Conservation (phyloP, 345 rosid species). For the Anacardium occidentale region DNA sequence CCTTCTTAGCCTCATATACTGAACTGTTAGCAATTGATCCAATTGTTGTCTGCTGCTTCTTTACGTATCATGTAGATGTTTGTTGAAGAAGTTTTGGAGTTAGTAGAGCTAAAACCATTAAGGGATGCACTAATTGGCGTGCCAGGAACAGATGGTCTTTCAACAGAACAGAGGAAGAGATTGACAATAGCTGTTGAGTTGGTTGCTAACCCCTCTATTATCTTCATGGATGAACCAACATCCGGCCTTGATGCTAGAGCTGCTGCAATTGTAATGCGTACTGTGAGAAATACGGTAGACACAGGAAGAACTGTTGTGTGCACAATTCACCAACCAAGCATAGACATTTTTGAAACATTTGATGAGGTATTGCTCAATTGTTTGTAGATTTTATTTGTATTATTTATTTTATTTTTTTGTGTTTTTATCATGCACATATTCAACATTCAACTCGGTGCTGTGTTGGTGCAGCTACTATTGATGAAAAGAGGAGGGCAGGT, state of each 20-base stretch:
- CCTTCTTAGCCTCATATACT: neutral
- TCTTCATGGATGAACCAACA: slow-evolving; percentile 96
- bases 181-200: slow-evolving; percentile 79
- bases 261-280: slow-evolving; percentile 93
- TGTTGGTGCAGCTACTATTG: slow-evolving; percentile 58
- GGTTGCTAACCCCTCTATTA: slow-evolving; percentile 91
- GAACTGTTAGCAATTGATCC: neutral
- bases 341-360: slow-evolving; percentile 87
- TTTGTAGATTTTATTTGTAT: neutral
- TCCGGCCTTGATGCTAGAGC: slow-evolving; percentile 97
- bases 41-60: neutral
- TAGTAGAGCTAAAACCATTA: slow-evolving; percentile 43
- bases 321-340: slow-evolving; percentile 96
- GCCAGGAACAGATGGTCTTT: slow-evolving; percentile 49
- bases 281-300: slow-evolving; percentile 89
- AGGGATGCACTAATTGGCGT: slow-evolving; percentile 51
- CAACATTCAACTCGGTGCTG: neutral
- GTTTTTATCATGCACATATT: neutral
- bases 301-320: slow-evolving; percentile 97
- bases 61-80: slow-evolving; percentile 29
- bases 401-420: neutral
- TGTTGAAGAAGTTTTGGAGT: slow-evolving; percentile 52
- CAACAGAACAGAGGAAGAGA: slow-evolving; percentile 58
- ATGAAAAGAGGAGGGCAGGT: slow-evolving; percentile 97
- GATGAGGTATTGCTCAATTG: slow-evolving; percentile 60